These are phyloP conservation scores for Cercospora citrullina DNA, from an alignment of 2,329 filamentous ascomycete species.

Conservation along the genomic window DNA sequence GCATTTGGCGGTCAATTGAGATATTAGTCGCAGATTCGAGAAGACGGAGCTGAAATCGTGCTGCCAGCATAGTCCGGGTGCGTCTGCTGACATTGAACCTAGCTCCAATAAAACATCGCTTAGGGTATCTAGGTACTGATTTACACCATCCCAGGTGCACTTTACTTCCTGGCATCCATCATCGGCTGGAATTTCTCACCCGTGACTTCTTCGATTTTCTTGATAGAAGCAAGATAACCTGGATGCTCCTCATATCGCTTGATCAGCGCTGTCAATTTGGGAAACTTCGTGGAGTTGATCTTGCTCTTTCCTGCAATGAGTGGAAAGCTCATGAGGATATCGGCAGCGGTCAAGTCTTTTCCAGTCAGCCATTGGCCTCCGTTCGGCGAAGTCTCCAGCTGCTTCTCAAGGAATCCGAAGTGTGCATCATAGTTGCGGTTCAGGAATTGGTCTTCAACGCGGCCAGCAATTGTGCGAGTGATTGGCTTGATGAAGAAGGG, in stretches of 20 bases:
- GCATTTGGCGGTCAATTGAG: background rate
- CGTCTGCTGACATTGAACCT: background rate
- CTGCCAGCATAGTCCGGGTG: background rate
- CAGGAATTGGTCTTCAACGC: constrained; percentile 49
- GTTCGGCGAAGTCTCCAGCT: constrained; percentile 49
- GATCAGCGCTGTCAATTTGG: constrained; percentile 50
- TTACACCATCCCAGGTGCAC: background rate
- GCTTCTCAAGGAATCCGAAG: constrained; percentile 54
- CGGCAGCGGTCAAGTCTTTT: constrained; percentile 51
- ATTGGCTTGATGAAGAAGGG: constrained; percentile 71
- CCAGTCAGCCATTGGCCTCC: constrained; percentile 55
- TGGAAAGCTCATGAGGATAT: constrained; percentile 56
- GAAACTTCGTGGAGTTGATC: constrained; percentile 47
- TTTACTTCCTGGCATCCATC: constrained; percentile 10
- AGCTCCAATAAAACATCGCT: background rate
- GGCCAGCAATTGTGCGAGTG: constrained; percentile 55
- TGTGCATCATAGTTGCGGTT: constrained; percentile 51
- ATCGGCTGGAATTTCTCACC: constrained; percentile 33
- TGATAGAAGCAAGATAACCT: constrained; percentile 50
- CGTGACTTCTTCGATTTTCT: constrained; percentile 50
- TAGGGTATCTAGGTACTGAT: background rate
- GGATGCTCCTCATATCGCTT: constrained; percentile 48
- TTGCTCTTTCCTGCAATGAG: constrained; percentile 48
- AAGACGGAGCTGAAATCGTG: background rate
- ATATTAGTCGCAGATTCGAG: background rate